Percentiles rank a stretch among this genome's conserved stretches.
These are phyloP conservation scores for Termitomyces titanicus DNA, from an alignment of 768 basidiomycete species.

Conservation along the genomic window DNA sequence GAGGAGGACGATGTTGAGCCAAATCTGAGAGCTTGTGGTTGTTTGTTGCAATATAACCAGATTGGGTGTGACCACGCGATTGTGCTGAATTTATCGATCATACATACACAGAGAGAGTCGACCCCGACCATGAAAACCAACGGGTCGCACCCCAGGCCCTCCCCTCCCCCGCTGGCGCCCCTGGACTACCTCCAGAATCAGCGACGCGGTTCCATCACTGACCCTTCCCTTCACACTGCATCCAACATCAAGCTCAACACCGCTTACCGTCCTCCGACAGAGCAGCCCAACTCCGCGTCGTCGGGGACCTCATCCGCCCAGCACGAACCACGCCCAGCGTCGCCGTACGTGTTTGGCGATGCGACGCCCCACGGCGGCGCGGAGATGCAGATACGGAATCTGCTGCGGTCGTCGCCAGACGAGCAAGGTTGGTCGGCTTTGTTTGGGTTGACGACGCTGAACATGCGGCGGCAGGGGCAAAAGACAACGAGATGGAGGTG, in stretches of 20 bases:
- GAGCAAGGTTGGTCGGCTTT: constrained; percentile 29
- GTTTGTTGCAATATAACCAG: constrained; percentile 38
- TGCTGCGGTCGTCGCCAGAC: constrained; percentile 55
- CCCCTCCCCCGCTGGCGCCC: constrained; percentile 64
- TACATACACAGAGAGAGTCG: too few relatives aligned
- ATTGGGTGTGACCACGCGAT: too few relatives aligned
- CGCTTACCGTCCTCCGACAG: constrained; percentile 20
- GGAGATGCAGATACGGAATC: constrained; percentile 50
- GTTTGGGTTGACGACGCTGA: constrained; percentile 17
- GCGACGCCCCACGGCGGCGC: constrained; percentile 40
- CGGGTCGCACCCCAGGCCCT: constrained; percentile 35
- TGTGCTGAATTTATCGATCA: constrained; percentile 26
- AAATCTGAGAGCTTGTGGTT: constrained; percentile 22
- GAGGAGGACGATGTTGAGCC: constrained; percentile 19
- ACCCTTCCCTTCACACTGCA: constrained; percentile 76
- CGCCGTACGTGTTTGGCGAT: constrained; percentile 72
- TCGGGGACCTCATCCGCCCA: constrained; percentile 23
- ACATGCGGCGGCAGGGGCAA: constrained; percentile 25
- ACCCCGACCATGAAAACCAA: constrained; percentile 2
- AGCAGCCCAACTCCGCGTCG: constrained; percentile 21
- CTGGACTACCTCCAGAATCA: constrained; percentile 79
- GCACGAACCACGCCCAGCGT: constrained; percentile 50
- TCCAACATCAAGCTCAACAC: constrained; percentile 29
- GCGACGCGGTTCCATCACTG: constrained; percentile 80
- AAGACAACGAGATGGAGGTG: constrained; percentile 34